phyloP scores from a whole-genome alignment of 495 filamentous ascomycete species.

The Neurospora africana region DNA sequence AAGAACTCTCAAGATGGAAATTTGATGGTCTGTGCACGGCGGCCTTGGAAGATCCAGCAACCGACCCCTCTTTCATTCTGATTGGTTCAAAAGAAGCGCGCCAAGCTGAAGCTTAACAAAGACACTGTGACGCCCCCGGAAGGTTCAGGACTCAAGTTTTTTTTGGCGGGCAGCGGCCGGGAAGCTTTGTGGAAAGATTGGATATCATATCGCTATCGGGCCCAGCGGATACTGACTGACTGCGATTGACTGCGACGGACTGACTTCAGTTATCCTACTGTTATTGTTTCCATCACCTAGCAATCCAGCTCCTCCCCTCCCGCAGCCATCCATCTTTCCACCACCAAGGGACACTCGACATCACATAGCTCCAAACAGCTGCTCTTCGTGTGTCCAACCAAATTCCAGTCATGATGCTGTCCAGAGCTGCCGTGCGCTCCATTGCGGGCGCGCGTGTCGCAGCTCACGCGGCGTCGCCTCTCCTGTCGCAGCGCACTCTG shows the following conservation, averaged over 20 bases:
- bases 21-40: background rate
- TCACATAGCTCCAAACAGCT: background rate
- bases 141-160: background rate
- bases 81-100: background rate
- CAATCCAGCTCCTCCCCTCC: background rate
- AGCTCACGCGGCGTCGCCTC: constrained; percentile 16
- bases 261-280: background rate
- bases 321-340: background rate
- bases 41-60: background rate
- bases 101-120: background rate
- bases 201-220: background rate
- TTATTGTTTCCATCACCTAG: background rate
- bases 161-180: background rate
- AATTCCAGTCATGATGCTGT: constrained; percentile 26
- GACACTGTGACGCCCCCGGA: background rate
- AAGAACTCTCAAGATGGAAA: background rate
- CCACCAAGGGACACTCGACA: background rate
- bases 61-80: background rate
- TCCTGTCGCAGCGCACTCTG: constrained; percentile 12
- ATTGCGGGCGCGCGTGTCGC: constrained; percentile 13
- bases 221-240: background rate
- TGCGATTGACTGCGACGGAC: background rate
- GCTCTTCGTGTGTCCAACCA: background rate
- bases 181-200: background rate
- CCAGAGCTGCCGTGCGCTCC: constrained; percentile 30